Percentiles rank a stretch among this genome's conserved stretches.
Conservation (phyloP, 129 eudicot genomes). For the Lactuca sativa region DNA sequence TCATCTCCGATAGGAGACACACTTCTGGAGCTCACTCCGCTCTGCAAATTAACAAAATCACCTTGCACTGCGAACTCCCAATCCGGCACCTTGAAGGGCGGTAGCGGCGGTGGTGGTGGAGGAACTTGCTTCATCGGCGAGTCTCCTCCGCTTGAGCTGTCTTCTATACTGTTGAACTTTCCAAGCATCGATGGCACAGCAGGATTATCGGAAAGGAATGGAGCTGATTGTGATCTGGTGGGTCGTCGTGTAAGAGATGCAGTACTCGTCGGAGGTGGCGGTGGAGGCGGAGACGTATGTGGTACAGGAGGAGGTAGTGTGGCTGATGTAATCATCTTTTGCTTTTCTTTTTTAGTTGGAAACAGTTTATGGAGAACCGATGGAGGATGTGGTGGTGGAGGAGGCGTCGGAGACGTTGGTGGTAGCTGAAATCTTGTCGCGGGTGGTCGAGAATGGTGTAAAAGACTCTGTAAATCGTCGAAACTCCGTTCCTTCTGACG, state of each 20-base stretch:
- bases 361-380: constrained; percentile 39
- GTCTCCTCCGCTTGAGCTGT: constrained; percentile 60
- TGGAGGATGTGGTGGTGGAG: constrained; percentile 40
- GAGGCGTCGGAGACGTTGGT: constrained; percentile 46
- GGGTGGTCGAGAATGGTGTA: constrained; percentile 39
- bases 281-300: constrained; percentile 31
- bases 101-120: constrained; percentile 82
- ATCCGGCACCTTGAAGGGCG: constrained; percentile 64
- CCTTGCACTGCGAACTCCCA: constrained; percentile 77
- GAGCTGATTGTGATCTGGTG: constrained; percentile 24
- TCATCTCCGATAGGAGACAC: constrained; percentile 66
- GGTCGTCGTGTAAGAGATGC: constrained; percentile 24
- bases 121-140: constrained; percentile 58
- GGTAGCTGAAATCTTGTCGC: constrained; percentile 28
- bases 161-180: constrained; percentile 40
- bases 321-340: constrained; percentile 29
- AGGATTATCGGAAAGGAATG: constrained; percentile 26
- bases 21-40: constrained; percentile 56
- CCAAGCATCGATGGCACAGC: constrained; percentile 23
- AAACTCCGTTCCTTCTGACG: constrained; percentile 55
- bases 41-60: constrained; percentile 69
- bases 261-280: constrained; percentile 33
- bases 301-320: constrained; percentile 1
- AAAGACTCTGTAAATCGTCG: constrained; percentile 55
- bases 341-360: constrained; percentile 45